Percentiles rank a stretch among this genome's conserved stretches.
These are phyloP conservation scores for Geoglossum cookeanum DNA, from an alignment of 2,329 filamentous ascomycete genomes.

Conservation along the genomic window DNA sequence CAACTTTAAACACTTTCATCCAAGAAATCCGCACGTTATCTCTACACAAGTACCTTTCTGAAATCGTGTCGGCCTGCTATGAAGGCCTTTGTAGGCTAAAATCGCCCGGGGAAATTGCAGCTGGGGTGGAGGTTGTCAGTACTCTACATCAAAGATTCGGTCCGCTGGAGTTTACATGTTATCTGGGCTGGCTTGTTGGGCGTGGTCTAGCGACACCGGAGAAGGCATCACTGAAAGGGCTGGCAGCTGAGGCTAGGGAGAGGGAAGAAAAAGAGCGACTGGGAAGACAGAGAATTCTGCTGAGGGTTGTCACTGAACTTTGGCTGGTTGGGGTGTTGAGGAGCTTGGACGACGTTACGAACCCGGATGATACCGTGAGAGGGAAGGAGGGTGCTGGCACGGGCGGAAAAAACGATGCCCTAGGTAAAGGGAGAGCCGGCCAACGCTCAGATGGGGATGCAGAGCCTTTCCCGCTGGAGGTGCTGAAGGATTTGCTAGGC, in stretches of 20 bases:
- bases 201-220: constrained; percentile 84
- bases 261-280: constrained; percentile 92
- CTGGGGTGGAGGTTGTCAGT: constrained; percentile 81
- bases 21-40: constrained; percentile 81
- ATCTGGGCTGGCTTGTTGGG: constrained; percentile 80
- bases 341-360: constrained; percentile 52
- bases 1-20: constrained; percentile 65
- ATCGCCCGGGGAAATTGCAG: constrained; percentile 74
- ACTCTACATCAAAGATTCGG: constrained; percentile 93
- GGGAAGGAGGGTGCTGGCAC: constrained; percentile 31
- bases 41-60: constrained; percentile 88
- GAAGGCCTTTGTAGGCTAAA: constrained; percentile 88
- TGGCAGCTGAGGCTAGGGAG: constrained; percentile 67
- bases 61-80: constrained; percentile 90
- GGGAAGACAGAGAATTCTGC: constrained; percentile 61
- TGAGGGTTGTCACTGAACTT: constrained; percentile 83
- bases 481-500: constrained; percentile 89
- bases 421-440: constrained; percentile 13
- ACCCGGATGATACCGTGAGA: constrained; percentile 44
- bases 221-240: constrained; percentile 59
- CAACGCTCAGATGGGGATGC: constrained; percentile 46
- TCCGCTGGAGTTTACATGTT: constrained; percentile 72
- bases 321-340: constrained; percentile 83
- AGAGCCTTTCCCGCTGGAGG: constrained; percentile 89
- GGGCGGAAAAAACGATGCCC: constrained; percentile 29